Evolutionary conservation across 163 green algal species (phyloP).

Genomic region (Coccomyxa subellipsoidea): DNA sequence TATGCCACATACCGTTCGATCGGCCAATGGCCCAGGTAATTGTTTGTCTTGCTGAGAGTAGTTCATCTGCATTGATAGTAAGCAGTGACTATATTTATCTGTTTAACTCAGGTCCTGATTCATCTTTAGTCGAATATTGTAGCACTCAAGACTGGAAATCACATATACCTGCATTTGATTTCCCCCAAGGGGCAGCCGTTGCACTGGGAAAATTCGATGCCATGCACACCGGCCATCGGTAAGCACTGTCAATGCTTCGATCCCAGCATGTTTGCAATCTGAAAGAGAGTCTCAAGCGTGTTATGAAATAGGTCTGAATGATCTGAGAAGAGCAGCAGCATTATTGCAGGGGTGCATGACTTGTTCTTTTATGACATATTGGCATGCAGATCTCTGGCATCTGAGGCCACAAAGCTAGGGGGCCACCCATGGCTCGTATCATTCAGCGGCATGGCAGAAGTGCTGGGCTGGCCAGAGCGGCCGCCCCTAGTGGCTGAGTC

Average conservation of each 20-base stretch:
- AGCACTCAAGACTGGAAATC: not conserved
- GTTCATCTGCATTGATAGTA: too few relatives aligned
- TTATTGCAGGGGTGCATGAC: too few relatives aligned
- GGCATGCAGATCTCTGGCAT: not conserved
- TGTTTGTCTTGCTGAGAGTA: too few relatives aligned
- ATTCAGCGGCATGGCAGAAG: conserved; percentile 89
- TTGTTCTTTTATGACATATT: not conserved
- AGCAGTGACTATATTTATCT: too few relatives aligned
- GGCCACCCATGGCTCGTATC: conserved; percentile 76
- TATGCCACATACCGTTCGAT: too few relatives aligned
- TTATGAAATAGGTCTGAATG: too few relatives aligned
- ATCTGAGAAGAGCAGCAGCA: too few relatives aligned
- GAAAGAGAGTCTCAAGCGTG: not conserved
- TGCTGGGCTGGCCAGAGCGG: conserved; percentile 78
- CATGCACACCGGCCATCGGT: conserved; percentile 83
- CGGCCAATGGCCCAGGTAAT: too few relatives aligned
- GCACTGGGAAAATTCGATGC: conserved; percentile 97
- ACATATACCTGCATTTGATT: not conserved
- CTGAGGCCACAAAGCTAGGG: conserved; percentile 17
- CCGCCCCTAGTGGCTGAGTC: conserved; percentile 73
- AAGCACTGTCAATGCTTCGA: not conserved
- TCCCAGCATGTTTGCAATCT: not conserved
- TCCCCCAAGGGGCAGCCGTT: conserved; percentile 35
- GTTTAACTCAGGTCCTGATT: not conserved
- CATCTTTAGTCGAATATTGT: not conserved